These are phyloP conservation scores for Aspergillus funiculosus DNA, from an alignment of 495 filamentous ascomycete species.

Conservation along the genomic window DNA sequence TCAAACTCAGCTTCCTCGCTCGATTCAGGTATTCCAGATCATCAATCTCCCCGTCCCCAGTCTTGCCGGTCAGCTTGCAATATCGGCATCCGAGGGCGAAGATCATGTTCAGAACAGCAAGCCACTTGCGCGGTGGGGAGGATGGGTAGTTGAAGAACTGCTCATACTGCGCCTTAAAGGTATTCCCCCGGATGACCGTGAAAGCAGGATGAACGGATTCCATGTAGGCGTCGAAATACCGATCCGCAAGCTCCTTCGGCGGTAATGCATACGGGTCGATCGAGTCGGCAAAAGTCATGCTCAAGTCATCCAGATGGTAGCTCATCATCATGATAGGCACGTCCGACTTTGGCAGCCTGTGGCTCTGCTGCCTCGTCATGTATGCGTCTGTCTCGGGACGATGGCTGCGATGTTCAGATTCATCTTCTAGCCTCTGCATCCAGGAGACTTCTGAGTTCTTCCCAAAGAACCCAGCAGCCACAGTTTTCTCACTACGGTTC, in stretches of 20 bases:
- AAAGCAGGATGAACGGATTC: slow-evolving; percentile 52
- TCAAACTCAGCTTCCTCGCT: slow-evolving; percentile 49
- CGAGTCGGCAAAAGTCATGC: slow-evolving; percentile 34
- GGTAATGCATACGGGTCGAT: slow-evolving; percentile 50
- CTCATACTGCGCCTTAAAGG: slow-evolving; percentile 39
- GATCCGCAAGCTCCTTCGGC: slow-evolving; percentile 43
- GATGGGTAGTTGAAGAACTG: slow-evolving; percentile 25
- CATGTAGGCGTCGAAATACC: slow-evolving; percentile 51
- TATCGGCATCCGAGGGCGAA: slow-evolving; percentile 56
- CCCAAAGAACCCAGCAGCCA: slow-evolving; percentile 54
- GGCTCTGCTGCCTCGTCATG: not conserved
- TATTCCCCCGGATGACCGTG: slow-evolving; percentile 45
- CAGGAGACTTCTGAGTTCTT: slow-evolving; percentile 59
- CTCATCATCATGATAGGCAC: slow-evolving; percentile 33
- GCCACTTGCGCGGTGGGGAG: slow-evolving; percentile 41
- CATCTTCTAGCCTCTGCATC: slow-evolving; percentile 46
- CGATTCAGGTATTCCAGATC: slow-evolving; percentile 53
- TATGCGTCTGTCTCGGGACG: not conserved
- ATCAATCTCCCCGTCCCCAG: slow-evolving; percentile 34
- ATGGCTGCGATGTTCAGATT: slow-evolving; percentile 14
- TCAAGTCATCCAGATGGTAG: slow-evolving; percentile 54
- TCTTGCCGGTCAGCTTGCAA: slow-evolving; percentile 37
- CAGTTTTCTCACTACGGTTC: slow-evolving; percentile 44
- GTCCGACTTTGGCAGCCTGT: slow-evolving; percentile 15
- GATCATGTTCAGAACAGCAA: slow-evolving; percentile 57